phyloP scores from a whole-genome alignment of 805 yeast genomes.

The Helenozyma rhizophorensis region DNA sequence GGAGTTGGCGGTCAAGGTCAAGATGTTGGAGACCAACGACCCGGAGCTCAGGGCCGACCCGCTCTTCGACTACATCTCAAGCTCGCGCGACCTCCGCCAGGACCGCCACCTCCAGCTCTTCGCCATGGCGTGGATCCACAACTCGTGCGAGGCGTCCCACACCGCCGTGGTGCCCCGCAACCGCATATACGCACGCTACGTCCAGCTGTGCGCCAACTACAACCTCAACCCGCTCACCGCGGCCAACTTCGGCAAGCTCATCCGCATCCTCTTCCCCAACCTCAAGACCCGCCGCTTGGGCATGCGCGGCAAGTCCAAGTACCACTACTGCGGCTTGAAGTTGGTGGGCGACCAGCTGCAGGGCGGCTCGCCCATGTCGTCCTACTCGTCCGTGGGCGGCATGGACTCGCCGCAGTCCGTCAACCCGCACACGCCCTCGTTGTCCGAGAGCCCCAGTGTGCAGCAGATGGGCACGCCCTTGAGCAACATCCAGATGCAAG shows the following conservation, averaged over 20 bases:
- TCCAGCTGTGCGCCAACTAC: conserved; percentile 34
- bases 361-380: conserved; percentile 17
- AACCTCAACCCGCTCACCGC: conserved; percentile 60
- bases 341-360: conserved; percentile 17
- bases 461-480: conserved; percentile 13
- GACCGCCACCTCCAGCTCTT: conserved; percentile 72
- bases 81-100: conserved; percentile 15
- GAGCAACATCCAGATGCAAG: conserved; percentile 15
- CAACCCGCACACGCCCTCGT: conserved; percentile 12
- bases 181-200: conserved; percentile 39
- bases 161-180: conserved; percentile 42
- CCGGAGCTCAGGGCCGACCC: conserved; percentile 5
- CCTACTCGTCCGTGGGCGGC: conserved; percentile 9
- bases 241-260: conserved; percentile 62
- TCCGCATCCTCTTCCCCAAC: conserved; percentile 44
- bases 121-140: conserved; percentile 77
- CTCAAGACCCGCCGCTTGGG: conserved; percentile 77
- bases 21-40: conserved; percentile 5
- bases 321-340: conserved; percentile 79
- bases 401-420: conserved; percentile 13
- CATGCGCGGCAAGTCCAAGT: conserved; percentile 74
- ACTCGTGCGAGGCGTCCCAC: conserved; percentile 52
- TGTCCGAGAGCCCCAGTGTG: conserved; percentile 7
- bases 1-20: conserved; percentile 11
- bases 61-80: conserved; percentile 4